phyloP scores from a whole-genome alignment of 306 rosid species.

The Alnus rubra region DNA sequence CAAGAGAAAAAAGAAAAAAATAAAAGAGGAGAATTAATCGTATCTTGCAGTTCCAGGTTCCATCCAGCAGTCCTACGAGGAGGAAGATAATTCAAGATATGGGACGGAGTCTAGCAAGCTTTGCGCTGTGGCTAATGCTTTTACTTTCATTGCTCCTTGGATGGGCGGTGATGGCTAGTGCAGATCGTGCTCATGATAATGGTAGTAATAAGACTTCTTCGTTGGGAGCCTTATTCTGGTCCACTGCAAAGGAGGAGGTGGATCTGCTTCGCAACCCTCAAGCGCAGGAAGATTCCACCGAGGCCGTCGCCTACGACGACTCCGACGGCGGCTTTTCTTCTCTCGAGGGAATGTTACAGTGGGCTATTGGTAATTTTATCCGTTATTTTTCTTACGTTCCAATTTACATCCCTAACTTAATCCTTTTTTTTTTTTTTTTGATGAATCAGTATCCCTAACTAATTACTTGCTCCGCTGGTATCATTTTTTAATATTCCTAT shows the following conservation, averaged over 20 bases:
- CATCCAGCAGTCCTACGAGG: no score
- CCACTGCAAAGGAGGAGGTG: slow-evolving; percentile 51
- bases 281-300: slow-evolving; percentile 26
- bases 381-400: background rate
- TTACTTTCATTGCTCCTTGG: background rate
- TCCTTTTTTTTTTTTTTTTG: background rate
- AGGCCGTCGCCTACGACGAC: slow-evolving; percentile 18
- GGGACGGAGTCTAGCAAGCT: background rate
- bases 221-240: slow-evolving; percentile 37
- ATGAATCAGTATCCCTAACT: background rate
- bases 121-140: background rate
- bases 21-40: no score
- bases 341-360: slow-evolving; percentile 83
- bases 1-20: no score
- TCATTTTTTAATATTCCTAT: background rate
- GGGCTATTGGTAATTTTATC: slow-evolving; percentile 67
- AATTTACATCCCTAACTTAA: background rate
- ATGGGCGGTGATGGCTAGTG: background rate
- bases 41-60: no score
- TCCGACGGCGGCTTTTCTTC: slow-evolving; percentile 86
- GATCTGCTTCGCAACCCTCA: slow-evolving; percentile 38
- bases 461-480: background rate
- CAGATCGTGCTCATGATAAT: background rate
- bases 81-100: background rate
- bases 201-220: background rate